A percentile compares a stretch with the other conserved stretches of the same genome.
These are phyloP conservation scores for Mucor irregularis DNA, from an alignment of 371 early-diverging fungal species.

Conservation along the genomic window DNA sequence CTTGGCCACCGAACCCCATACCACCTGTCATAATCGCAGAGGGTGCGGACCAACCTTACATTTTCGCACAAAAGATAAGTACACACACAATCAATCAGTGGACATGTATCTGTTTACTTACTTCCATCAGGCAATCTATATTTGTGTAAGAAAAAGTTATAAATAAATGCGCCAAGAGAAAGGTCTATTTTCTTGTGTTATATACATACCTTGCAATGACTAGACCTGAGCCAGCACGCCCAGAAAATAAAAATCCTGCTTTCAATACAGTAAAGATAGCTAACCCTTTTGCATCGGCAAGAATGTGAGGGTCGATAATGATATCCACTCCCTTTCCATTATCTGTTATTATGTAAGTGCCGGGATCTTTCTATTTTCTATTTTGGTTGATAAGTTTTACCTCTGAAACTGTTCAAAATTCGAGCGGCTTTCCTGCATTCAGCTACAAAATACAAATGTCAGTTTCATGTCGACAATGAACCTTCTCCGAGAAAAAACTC, in stretches of 20 bases:
- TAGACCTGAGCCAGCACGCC: slow-evolving; percentile 80
- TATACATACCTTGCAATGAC: slow-evolving; percentile 65
- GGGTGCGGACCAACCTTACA: slow-evolving; percentile 57
- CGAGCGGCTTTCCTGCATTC: slow-evolving; percentile 63
- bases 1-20: slow-evolving; percentile 76
- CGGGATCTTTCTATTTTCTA: not conserved
- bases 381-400: slow-evolving; percentile 15
- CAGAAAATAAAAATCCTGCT: slow-evolving; percentile 86
- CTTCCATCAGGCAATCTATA: slow-evolving; percentile 41
- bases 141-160: not conserved
- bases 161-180: not conserved
- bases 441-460: slow-evolving; percentile 5
- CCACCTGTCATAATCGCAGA: slow-evolving; percentile 62
- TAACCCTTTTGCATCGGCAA: slow-evolving; percentile 74
- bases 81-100: no score
- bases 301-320: slow-evolving; percentile 61
- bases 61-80: not conserved
- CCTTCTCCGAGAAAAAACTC: not conserved
- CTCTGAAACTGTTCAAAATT: slow-evolving; percentile 58
- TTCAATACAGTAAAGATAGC: slow-evolving; percentile 87
- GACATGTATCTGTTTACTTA: slow-evolving; percentile 2
- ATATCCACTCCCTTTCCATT: slow-evolving; percentile 54
- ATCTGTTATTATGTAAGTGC: slow-evolving; percentile 9
- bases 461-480: not conserved
- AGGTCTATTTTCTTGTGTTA: no score